These are phyloP conservation scores for Starmerella floris DNA, from an alignment of 805 yeast genomes.

Conservation along the genomic window DNA sequence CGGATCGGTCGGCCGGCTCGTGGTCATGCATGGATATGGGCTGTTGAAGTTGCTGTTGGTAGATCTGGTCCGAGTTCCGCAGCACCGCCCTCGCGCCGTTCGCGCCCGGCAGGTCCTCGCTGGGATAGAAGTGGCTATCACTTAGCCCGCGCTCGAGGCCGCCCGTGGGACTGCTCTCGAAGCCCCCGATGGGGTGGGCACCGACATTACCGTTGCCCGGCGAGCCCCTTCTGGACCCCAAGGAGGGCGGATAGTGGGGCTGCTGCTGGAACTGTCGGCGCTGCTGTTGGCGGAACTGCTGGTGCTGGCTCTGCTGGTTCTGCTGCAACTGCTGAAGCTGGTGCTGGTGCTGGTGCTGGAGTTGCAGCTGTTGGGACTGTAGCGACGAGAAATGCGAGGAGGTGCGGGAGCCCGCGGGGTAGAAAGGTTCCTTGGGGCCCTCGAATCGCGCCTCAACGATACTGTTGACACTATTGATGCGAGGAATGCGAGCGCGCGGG, in stretches of 20 bases:
- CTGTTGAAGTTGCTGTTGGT: not conserved
- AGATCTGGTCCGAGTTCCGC: not conserved
- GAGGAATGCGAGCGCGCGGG: conserved; percentile 10
- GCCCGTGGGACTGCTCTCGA: not conserved
- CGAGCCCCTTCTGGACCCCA: no score
- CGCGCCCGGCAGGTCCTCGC: not conserved
- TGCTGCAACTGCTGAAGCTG: not conserved
- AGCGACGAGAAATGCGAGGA: not conserved
- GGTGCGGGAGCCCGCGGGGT: not conserved
- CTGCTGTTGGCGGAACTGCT: not conserved
- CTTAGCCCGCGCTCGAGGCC: not conserved
- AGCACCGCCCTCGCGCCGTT: not conserved
- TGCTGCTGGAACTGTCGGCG: not conserved
- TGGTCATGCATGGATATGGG: not conserved
- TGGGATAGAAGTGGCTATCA: not conserved
- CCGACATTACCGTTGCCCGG: not conserved
- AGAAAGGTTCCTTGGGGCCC: not conserved
- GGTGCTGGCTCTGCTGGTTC: not conserved
- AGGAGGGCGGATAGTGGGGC: not conserved
- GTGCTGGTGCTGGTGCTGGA: not conserved
- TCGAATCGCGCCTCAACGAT: conserved; percentile 2
- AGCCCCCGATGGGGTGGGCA: not conserved
- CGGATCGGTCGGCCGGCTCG: no score
- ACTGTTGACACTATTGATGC: conserved; percentile 10
- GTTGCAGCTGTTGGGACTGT: not conserved